These are phyloP conservation scores for Aspergillus incahuasiensis DNA, from an alignment of 495 filamentous ascomycete species.

Conservation along the genomic window DNA sequence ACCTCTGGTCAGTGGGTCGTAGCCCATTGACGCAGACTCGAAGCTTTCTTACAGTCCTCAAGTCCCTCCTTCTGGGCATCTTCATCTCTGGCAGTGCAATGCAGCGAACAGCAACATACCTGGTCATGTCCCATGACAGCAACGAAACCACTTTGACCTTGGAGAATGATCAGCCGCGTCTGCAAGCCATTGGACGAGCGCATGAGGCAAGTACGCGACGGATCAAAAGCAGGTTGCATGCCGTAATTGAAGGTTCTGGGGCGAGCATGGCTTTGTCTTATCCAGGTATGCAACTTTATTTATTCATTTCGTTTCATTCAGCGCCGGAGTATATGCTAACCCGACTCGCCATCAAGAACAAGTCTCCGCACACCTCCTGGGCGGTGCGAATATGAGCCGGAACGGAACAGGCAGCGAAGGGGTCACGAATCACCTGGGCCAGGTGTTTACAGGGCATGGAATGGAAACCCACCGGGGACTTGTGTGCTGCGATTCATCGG, in stretches of 20 bases:
- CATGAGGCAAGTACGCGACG: neutral
- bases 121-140: constrained; percentile 69
- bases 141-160: constrained; percentile 59
- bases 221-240: neutral
- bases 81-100: constrained; percentile 51
- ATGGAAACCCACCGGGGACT: constrained; percentile 51
- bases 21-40: constrained; percentile 24
- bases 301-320: no score
- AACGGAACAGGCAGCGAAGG: constrained; percentile 54
- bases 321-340: no score
- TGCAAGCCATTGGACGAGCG: constrained; percentile 9
- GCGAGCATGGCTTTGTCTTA: constrained; percentile 14
- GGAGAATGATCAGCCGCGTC: constrained; percentile 38
- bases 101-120: constrained; percentile 58
- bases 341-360: constrained; percentile 37
- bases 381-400: constrained; percentile 59
- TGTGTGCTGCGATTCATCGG: constrained; percentile 58
- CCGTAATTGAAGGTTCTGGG: neutral
- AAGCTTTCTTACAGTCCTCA: constrained; percentile 43
- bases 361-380: constrained; percentile 65
- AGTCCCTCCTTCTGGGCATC: constrained; percentile 51
- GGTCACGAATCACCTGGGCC: constrained; percentile 59
- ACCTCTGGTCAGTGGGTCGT: neutral
- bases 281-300: constrained; percentile 4
- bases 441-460: constrained; percentile 52